Percentiles rank a stretch among this genome's conserved stretches.
Conservation (phyloP, 768 basidiomycete genomes). For the Lyophyllum semitale region DNA sequence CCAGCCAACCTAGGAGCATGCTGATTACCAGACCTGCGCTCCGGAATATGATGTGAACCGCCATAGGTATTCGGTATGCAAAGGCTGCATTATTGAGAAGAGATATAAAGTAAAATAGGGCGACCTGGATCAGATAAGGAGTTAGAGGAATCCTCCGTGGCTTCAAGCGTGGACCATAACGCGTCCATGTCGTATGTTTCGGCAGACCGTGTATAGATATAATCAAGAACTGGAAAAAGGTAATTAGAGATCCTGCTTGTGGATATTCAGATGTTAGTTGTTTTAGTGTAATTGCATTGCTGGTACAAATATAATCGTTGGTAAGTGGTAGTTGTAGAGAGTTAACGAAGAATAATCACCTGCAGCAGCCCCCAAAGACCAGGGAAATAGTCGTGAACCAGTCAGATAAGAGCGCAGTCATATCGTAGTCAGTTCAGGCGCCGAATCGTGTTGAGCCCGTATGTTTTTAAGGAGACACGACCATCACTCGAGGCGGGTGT, state of each 20-base stretch:
- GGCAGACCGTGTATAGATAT: slow-evolving; percentile 78
- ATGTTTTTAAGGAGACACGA: background rate
- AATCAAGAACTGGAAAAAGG: slow-evolving; percentile 82
- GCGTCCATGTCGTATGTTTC: slow-evolving; percentile 54
- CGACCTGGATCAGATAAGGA: slow-evolving; percentile 79
- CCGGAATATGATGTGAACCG: slow-evolving; percentile 92
- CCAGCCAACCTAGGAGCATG: slow-evolving; percentile 75
- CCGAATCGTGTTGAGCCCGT: background rate
- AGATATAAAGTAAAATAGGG: slow-evolving; percentile 77
- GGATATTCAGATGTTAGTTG: slow-evolving; percentile 70
- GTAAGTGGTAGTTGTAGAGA: background rate
- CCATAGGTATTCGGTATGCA: slow-evolving; percentile 82
- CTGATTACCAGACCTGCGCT: slow-evolving; percentile 86
- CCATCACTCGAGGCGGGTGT: background rate
- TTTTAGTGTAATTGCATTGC: slow-evolving; percentile 81
- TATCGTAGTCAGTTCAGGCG: background rate
- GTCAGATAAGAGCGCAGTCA: slow-evolving; percentile 19
- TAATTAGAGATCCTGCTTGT: slow-evolving; percentile 78
- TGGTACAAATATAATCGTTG: slow-evolving; percentile 23
- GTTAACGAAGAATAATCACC: slow-evolving; percentile 31
- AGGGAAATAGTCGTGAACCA: slow-evolving; percentile 72
- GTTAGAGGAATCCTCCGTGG: slow-evolving; percentile 68
- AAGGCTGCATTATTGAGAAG: slow-evolving; percentile 92
- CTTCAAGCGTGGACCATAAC: slow-evolving; percentile 55
- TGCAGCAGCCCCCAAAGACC: slow-evolving; percentile 92